Evolutionary conservation across 257 asterid genomes (phyloP).

Genomic region (Nicotiana obtusifolia): DNA sequence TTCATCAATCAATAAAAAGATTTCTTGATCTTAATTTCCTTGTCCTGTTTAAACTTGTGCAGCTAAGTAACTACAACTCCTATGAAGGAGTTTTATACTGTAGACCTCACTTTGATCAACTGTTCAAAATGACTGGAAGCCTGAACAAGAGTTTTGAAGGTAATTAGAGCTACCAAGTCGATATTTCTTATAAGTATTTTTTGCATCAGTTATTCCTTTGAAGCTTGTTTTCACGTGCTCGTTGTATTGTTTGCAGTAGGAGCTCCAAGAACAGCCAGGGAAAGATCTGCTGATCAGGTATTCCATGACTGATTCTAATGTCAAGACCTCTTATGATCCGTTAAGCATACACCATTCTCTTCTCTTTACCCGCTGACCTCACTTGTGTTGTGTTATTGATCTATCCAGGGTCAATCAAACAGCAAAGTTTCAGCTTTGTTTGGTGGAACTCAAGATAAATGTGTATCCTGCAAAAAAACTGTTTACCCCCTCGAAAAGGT

Average conservation of each 20-base stretch:
- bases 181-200: neutral
- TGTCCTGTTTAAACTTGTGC: slow-evolving; percentile 16
- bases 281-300: slow-evolving; percentile 51
- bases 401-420: slow-evolving; percentile 24
- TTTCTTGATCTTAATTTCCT: neutral
- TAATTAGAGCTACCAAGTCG: slow-evolving; percentile 2
- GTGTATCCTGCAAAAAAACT: slow-evolving; percentile 63
- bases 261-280: slow-evolving; percentile 55
- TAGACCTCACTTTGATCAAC: slow-evolving; percentile 79
- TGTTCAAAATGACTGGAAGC: slow-evolving; percentile 87
- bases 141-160: slow-evolving; percentile 82
- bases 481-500: slow-evolving; percentile 83
- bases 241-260: slow-evolving; percentile 23
- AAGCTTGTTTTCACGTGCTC: slow-evolving; percentile 2
- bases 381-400: neutral
- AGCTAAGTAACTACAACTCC: slow-evolving; percentile 68
- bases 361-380: neutral
- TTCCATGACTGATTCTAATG: neutral
- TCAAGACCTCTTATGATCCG: neutral
- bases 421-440: slow-evolving; percentile 58
- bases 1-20: neutral
- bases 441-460: slow-evolving; percentile 76
- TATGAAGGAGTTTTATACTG: slow-evolving; percentile 81
- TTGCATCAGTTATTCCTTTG: neutral
- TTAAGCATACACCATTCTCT: neutral